Percentiles rank a stretch among this genome's conserved stretches.
phyloP scores from a whole-genome alignment of 371 early-diverging fungal genomes.

The Mortierella sp. region DNA sequence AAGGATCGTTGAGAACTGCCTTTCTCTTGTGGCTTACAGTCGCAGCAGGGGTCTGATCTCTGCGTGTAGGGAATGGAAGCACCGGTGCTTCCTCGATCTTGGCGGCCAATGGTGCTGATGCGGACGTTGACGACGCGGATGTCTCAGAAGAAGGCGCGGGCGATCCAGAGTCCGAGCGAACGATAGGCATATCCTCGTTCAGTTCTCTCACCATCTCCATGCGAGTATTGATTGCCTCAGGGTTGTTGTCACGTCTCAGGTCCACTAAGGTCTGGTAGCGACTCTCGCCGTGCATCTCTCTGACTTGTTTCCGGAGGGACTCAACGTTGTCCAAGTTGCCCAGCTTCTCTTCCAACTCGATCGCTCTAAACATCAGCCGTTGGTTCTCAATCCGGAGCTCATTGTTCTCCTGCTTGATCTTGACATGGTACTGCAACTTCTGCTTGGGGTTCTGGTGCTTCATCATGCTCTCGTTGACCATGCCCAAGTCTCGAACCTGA shows the following conservation, averaged over 20 bases:
- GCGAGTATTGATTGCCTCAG: constrained; percentile 14
- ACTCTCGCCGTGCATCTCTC: constrained; percentile 46
- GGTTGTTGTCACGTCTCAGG: not conserved
- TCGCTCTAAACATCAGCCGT: constrained; percentile 55
- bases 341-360: constrained; percentile 52
- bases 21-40: constrained; percentile 35
- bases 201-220: constrained; percentile 43
- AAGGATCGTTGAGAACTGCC: constrained; percentile 15
- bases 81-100: not conserved
- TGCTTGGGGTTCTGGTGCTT: constrained; percentile 62
- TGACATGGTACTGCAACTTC: constrained; percentile 63
- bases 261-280: constrained; percentile 25
- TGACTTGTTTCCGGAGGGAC: constrained; percentile 49
- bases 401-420: constrained; percentile 66
- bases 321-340: constrained; percentile 58
- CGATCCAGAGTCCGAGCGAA: constrained; percentile 31
- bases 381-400: constrained; percentile 60
- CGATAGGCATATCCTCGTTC: constrained; percentile 27
- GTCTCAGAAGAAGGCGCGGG: constrained; percentile 38
- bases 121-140: constrained; percentile 8
- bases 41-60: constrained; percentile 8
- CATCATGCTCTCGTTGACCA: constrained; percentile 57
- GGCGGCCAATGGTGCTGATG: not conserved
- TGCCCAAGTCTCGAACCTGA: constrained; percentile 52
- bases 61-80: not conserved